These are phyloP conservation scores for Metschnikowia proteae DNA, from an alignment of 805 yeast genomes.

Conservation along the genomic window DNA sequence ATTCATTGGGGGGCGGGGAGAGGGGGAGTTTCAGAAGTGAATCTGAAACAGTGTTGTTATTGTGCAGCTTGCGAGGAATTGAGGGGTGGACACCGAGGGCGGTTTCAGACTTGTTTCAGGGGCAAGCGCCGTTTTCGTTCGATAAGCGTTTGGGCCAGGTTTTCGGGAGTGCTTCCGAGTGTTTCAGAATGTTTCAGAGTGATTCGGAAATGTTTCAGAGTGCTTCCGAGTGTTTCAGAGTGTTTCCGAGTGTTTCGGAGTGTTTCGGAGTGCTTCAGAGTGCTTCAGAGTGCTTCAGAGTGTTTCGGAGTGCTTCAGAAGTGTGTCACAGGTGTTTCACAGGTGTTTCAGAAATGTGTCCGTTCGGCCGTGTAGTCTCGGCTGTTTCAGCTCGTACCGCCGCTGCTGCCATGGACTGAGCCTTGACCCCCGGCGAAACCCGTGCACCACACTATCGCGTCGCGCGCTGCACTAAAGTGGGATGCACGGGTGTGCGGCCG, in stretches of 20 bases:
- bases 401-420: not conserved
- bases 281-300: no score
- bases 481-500: not conserved
- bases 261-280: no score
- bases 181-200: no score
- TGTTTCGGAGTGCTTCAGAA: no score
- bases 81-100: not conserved
- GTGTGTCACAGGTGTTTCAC: no score
- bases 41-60: not conserved
- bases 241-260: no score
- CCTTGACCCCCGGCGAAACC: not conserved
- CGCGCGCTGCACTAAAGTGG: not conserved
- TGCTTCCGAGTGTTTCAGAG: no score
- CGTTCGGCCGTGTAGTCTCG: not conserved
- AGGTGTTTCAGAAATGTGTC: not conserved
- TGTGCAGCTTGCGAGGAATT: no score
- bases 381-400: not conserved
- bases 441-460: not conserved
- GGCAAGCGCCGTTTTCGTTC: no score
- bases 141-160: no score
- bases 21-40: not conserved
- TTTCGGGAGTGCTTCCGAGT: no score
- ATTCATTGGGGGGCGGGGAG: constrained; percentile 6
- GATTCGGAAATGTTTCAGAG: no score
- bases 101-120: not conserved